Evolutionary conservation across 2,329 filamentous ascomycete genomes (phyloP), one percentile per base, ranked within the genome.

Genomic region (Pyrenophora graminea): DNA sequence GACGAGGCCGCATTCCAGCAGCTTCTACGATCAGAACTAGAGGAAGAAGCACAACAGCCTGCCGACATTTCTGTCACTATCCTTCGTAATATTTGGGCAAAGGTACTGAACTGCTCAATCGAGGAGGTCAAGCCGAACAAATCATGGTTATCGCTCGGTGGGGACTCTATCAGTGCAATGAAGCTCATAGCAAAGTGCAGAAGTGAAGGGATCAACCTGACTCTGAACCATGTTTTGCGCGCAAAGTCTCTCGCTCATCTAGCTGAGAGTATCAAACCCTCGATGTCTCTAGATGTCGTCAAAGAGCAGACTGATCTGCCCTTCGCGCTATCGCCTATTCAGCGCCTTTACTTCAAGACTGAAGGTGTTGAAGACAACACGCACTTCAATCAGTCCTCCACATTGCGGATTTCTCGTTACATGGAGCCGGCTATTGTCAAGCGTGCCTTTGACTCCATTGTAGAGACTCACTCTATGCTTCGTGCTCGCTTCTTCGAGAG

Each of bases 321-420:
- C 0, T 80, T 79, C 45, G 61, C 63, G 0, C 58, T 80, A 1
- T 76, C 77, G 0, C 79, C 79, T 0, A 74, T 80, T 18, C 79
- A 80, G 48, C 63, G 70, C 15, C 63, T 79, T 31, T 78, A 77
- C 48, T 77, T 80, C 48, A 48, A 71, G n/a, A 61, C 55, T 2
- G 59, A 58, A 27, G 55, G 55, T 7, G 48, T 62, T 10, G 59
- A 73, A 1, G 71, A 70, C 3, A 63, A 74, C 15, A 59, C 61
- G 5, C 74, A 74, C 19, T 78, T 77, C 64, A 79, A 79, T 47
- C 78, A 80, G 51, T 79, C 74, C 8, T 77, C 77, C 36, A 68
- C 74, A 1, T 56, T 80, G 4, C 66, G 66, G 1, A 39, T 79
- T 6, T 62, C 68, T 5, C 66, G 59, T 13, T 55, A 50, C 1